These are phyloP conservation scores for Gonapodya sp. DNA, from an alignment of 192 early-diverging fungal genomes.

Conservation along the genomic window DNA sequence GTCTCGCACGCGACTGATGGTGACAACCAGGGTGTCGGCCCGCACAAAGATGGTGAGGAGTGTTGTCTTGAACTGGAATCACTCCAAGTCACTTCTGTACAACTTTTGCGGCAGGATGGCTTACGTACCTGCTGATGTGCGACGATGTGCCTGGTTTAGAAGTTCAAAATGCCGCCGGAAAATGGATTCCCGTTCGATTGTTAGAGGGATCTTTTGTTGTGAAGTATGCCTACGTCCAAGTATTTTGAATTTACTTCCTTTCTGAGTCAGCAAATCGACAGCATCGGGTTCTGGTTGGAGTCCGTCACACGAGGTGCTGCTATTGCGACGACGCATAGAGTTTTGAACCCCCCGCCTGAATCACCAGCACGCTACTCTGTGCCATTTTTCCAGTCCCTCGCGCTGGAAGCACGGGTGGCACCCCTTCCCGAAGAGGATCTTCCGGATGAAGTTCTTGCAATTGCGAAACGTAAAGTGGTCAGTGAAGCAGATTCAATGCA, in stretches of 20 bases:
- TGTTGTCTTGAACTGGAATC: too few species aligned
- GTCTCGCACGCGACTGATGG: too few species aligned
- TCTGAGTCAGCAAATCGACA: too few species aligned
- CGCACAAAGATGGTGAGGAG: not conserved
- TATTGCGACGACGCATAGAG: not conserved
- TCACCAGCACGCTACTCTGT: not conserved
- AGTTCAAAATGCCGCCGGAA: not conserved
- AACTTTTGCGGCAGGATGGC: too few species aligned
- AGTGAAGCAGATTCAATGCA: too few species aligned
- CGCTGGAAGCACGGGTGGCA: not conserved
- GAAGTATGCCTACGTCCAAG: too few species aligned
- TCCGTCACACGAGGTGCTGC: not conserved
- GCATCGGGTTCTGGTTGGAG: not conserved
- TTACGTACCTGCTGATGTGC: not conserved
- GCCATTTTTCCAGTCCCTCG: not conserved
- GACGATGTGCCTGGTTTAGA: not conserved
- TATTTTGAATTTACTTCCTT: too few species aligned
- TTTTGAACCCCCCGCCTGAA: not conserved
- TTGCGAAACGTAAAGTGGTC: too few species aligned
- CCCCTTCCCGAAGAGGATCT: not conserved
- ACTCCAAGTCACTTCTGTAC: too few species aligned
- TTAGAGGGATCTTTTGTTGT: not conserved
- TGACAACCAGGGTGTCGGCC: not conserved
- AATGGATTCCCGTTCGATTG: not conserved
- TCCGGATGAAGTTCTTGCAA: too few species aligned